Conservation (phyloP, 2,329 filamentous ascomycete genomes). For the Claviceps sp. region DNA sequence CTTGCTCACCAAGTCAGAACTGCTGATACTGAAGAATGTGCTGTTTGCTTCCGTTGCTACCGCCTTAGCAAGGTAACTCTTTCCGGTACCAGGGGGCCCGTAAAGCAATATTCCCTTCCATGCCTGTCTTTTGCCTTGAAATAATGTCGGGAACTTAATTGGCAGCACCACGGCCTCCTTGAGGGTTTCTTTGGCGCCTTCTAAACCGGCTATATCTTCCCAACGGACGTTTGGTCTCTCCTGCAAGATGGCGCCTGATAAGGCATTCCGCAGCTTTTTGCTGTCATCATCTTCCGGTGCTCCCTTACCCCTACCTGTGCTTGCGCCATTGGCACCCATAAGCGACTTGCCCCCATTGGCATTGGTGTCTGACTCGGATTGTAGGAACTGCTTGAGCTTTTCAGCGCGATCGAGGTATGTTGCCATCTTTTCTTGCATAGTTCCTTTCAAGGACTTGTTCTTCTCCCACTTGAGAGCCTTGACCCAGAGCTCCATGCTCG, state of each 20-base stretch:
- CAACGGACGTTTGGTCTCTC: constrained; percentile 95
- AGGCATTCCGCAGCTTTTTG: constrained; percentile 86
- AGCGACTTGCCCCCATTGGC: constrained; percentile 44
- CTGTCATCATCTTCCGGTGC: constrained; percentile 73
- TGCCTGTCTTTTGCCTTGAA: constrained; percentile 88
- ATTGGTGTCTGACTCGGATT: constrained; percentile 61
- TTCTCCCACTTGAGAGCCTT: constrained; percentile 99
- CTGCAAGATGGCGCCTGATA: constrained; percentile 82
- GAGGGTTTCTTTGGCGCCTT: constrained; percentile 86
- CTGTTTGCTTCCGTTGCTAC: constrained; percentile 97
- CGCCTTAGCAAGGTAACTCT: constrained; percentile 93
- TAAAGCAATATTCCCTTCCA: constrained; percentile 98
- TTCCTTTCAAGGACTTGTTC: constrained; percentile 91
- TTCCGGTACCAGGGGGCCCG: constrained; percentile 91
- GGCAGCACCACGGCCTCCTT: constrained; percentile 97
- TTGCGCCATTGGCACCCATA: constrained; percentile 59
- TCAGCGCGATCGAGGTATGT: constrained; percentile 99
- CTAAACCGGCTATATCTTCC: constrained; percentile 95
- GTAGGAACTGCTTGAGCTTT: constrained; percentile 88
- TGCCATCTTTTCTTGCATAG: constrained; percentile 86
- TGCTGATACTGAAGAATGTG: constrained; percentile 97
- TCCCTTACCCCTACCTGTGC: constrained; percentile 46
- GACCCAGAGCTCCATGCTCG: constrained; percentile 95
- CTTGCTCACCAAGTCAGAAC: constrained; percentile 93
- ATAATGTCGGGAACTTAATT: constrained; percentile 95